phyloP scores from a whole-genome alignment of 192 early-diverging fungal species.

The Backusella liffmaniae region DNA sequence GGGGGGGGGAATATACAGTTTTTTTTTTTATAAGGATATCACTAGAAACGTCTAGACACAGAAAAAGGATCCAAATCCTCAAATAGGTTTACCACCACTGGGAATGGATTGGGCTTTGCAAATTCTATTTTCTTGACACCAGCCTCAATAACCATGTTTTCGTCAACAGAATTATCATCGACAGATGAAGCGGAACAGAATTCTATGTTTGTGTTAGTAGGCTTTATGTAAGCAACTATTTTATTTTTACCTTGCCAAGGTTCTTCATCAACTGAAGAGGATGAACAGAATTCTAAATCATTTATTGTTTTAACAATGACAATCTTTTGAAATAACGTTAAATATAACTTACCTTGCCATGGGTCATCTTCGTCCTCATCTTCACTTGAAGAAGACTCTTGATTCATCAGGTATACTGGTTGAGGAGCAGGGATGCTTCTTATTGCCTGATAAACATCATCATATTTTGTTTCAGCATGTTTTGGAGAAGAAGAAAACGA shows the following conservation, averaged over 20 bases:
- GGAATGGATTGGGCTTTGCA: background rate
- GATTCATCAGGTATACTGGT: background rate
- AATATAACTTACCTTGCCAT: background rate
- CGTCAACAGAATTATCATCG: background rate
- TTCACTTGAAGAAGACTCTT: background rate
- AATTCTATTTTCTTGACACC: background rate
- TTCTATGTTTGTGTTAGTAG: background rate
- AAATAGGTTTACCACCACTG: background rate
- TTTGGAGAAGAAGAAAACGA: background rate
- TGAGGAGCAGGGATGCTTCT: background rate
- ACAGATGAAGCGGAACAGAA: conserved; percentile 1
- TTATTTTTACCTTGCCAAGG: background rate
- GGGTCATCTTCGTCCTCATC: background rate
- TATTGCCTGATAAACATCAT: background rate
- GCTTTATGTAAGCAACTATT: background rate
- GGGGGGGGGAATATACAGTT: background rate
- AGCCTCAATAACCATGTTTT: background rate
- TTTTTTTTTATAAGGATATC: background rate
- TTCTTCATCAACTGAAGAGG: background rate
- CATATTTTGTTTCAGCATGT: background rate
- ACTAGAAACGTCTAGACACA: background rate
- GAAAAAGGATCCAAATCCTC: conserved; percentile 3
- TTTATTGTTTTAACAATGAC: background rate
- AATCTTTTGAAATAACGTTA: background rate
- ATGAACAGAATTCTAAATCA: background rate